Conservation (phyloP, 108 stramenopile genomes). For the Nitzschia sp. region DNA sequence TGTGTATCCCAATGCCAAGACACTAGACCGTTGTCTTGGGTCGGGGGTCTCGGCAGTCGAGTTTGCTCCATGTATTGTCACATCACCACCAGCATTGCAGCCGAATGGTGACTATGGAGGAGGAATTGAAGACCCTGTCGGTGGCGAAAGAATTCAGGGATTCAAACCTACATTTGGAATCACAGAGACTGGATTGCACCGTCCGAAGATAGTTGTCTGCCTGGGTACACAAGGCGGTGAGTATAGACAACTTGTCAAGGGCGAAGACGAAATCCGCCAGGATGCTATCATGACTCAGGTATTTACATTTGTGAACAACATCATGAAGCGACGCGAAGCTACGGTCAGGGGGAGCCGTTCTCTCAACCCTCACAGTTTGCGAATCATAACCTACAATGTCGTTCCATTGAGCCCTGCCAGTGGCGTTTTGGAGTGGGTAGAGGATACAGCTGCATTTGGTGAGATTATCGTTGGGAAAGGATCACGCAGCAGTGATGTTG, state of each 20-base stretch:
- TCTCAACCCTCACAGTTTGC: slow-evolving; percentile 37
- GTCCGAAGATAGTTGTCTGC: slow-evolving; percentile 87
- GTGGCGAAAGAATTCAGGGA: slow-evolving; percentile 58
- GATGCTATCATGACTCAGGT: slow-evolving; percentile 98
- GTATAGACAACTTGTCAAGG: slow-evolving; percentile 90
- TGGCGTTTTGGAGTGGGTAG: slow-evolving; percentile 90
- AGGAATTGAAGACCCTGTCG: slow-evolving; percentile 65
- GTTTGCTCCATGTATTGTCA: slow-evolving; percentile 64
- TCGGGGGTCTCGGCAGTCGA: background rate
- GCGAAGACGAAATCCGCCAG: slow-evolving; percentile 93
- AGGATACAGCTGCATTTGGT: slow-evolving; percentile 84
- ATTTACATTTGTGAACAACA: slow-evolving; percentile 85
- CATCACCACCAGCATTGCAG: slow-evolving; percentile 61
- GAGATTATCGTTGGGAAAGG: slow-evolving; percentile 44
- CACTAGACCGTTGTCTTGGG: slow-evolving; percentile 10
- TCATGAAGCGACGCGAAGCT: slow-evolving; percentile 48
- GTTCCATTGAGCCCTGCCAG: slow-evolving; percentile 85
- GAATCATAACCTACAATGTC: slow-evolving; percentile 84
- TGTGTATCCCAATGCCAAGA: slow-evolving; percentile 3
- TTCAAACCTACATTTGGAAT: slow-evolving; percentile 72
- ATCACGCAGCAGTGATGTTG: slow-evolving; percentile 16
- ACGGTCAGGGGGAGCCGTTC: background rate
- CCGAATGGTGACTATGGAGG: slow-evolving; percentile 65
- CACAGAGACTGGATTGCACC: slow-evolving; percentile 78
- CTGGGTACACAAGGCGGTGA: slow-evolving; percentile 70